phyloP scores from a whole-genome alignment of 768 basidiomycete genomes.

The Suillus brevipes region DNA sequence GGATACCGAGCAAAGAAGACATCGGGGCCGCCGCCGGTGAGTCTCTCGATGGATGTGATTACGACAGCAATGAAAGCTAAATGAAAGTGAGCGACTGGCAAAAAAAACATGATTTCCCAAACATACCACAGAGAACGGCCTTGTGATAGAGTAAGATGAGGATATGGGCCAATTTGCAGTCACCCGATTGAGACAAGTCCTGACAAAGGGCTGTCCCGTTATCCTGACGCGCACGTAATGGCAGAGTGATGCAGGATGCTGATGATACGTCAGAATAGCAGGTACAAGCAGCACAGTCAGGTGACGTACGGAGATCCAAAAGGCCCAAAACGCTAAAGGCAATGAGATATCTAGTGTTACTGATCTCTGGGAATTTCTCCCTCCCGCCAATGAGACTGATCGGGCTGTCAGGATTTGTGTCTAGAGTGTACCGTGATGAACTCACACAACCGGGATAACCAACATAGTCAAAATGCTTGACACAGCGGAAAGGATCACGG shows the following conservation, averaged over 20 bases:
- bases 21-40: slow-evolving; percentile 20
- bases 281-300: neutral
- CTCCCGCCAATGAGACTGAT: neutral
- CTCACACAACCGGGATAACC: slow-evolving; percentile 22
- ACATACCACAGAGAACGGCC: slow-evolving; percentile 30
- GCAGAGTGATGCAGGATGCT: slow-evolving; percentile 25
- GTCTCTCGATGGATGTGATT: slow-evolving; percentile 30
- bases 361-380: slow-evolving; percentile 17
- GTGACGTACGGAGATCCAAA: slow-evolving; percentile 19
- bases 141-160: too few species aligned
- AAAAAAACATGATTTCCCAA: neutral
- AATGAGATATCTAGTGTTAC: slow-evolving; percentile 22
- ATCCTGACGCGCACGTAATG: slow-evolving; percentile 29
- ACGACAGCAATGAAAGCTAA: slow-evolving; percentile 24
- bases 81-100: neutral
- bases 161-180: slow-evolving; percentile 22
- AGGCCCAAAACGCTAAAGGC: slow-evolving; percentile 23
- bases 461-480: slow-evolving; percentile 13
- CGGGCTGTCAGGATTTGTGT: neutral
- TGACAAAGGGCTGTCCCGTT: slow-evolving; percentile 22
- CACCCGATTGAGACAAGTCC: slow-evolving; percentile 26
- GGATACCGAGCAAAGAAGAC: slow-evolving; percentile 26
- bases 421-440: neutral
- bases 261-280: neutral
- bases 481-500: slow-evolving; percentile 21